Conservation (phyloP, 371 early-diverging fungal species). For the Fennellomyces sp. region DNA sequence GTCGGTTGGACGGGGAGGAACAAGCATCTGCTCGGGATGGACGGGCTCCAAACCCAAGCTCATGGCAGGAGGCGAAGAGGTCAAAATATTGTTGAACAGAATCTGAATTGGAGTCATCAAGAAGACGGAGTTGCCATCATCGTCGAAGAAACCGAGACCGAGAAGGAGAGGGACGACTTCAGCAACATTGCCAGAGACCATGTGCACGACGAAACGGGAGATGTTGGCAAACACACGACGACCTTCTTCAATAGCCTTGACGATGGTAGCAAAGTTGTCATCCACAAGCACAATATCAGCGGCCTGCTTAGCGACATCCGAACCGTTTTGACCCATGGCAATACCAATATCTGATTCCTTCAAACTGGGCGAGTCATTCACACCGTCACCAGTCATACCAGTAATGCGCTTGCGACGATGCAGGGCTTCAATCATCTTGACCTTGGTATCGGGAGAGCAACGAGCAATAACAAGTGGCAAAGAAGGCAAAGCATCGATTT, state of each 20-base stretch:
- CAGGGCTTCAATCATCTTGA: conserved; percentile 95
- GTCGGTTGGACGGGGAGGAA: conserved; percentile 74
- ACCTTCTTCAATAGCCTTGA: conserved; percentile 84
- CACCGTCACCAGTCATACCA: conserved; percentile 86
- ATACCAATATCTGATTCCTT: conserved; percentile 93
- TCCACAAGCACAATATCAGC: conserved; percentile 90
- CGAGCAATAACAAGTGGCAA: conserved; percentile 95
- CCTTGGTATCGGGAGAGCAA: conserved; percentile 95
- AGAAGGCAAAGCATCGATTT: conserved; percentile 75
- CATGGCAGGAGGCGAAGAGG: conserved; percentile 84
- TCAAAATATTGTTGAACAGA: conserved; percentile 88
- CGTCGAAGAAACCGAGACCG: conserved; percentile 71
- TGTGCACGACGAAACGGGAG: conserved; percentile 88
- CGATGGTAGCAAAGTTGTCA: conserved; percentile 90
- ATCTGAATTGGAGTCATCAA: conserved; percentile 85
- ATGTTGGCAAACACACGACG: conserved; percentile 92
- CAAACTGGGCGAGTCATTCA: conserved; percentile 92
- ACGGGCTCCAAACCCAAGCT: conserved; percentile 86
- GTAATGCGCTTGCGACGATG: conserved; percentile 77
- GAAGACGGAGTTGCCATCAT: conserved; percentile 62
- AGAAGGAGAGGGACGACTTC: conserved; percentile 74
- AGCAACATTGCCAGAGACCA: conserved; percentile 87
- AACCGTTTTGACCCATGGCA: conserved; percentile 91
- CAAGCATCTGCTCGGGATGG: conserved; percentile 80
- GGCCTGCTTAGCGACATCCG: conserved; percentile 92